Evolutionary conservation across 2,329 filamentous ascomycete genomes (phyloP).

Genomic region (Emericellopsis cladophorae): DNA sequence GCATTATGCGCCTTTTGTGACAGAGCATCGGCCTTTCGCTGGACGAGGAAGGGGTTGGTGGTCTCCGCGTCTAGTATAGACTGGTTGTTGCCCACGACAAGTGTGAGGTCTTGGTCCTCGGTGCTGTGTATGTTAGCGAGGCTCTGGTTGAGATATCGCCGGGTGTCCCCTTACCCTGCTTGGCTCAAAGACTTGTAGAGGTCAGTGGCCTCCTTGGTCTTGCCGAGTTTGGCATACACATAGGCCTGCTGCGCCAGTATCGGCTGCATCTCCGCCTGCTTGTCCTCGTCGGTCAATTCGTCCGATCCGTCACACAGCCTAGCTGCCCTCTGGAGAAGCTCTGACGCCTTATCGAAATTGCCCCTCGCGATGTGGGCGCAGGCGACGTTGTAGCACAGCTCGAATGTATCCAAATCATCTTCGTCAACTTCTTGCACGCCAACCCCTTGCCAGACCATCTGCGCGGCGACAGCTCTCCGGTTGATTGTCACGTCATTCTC

Average conservation of each 20-base stretch:
- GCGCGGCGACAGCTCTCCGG: conserved; percentile 56
- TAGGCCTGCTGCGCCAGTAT: conserved; percentile 69
- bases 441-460: conserved; percentile 56
- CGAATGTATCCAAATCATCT: conserved; percentile 58
- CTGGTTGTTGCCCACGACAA: conserved; percentile 55
- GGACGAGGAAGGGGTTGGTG: conserved; percentile 55
- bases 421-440: conserved; percentile 34
- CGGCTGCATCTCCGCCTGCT: conserved; percentile 59
- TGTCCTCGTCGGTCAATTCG: conserved; percentile 62
- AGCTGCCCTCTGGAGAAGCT: conserved; percentile 56
- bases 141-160: no score
- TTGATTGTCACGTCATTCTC: conserved; percentile 70
- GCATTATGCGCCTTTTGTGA: conserved; percentile 41
- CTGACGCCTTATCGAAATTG: conserved; percentile 49
- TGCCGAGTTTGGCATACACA: conserved; percentile 54
- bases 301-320: conserved; percentile 62
- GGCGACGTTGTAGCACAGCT: conserved; percentile 71
- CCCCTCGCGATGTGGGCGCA: conserved; percentile 60
- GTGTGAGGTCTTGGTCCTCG: conserved; percentile 48
- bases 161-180: conserved; percentile 36
- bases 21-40: conserved; percentile 46
- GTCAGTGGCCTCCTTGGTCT: conserved; percentile 49
- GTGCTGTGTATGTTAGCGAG: neutral
- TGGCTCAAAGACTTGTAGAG: conserved; percentile 50
- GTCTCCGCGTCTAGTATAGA: conserved; percentile 25